These are phyloP conservation scores for Suillus sp. DNA, from an alignment of 768 basidiomycete genomes.

Conservation along the genomic window DNA sequence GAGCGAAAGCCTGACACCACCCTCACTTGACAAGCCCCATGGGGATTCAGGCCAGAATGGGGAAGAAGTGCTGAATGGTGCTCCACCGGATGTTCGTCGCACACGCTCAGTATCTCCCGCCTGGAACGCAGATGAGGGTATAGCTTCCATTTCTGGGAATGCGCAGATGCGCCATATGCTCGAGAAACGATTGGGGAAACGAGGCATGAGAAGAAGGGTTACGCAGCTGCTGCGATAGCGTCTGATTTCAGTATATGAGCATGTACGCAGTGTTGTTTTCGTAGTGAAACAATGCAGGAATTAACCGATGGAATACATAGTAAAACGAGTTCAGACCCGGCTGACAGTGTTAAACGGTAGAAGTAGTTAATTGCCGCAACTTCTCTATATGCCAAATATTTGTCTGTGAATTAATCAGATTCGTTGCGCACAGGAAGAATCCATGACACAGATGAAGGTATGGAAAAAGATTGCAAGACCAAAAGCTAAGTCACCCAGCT, in stretches of 20 bases:
- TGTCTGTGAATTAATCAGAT: background rate
- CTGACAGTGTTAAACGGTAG: background rate
- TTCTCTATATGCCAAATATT: background rate
- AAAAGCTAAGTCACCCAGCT: background rate
- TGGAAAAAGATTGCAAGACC: background rate
- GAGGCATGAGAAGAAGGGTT: conserved; percentile 16
- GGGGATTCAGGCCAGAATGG: background rate
- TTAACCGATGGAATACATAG: background rate
- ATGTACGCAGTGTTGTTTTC: background rate
- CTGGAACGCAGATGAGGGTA: conserved; percentile 3
- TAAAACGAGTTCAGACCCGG: background rate
- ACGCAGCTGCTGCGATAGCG: conserved; percentile 17
- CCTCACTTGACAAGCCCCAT: background rate
- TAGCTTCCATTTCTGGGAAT: conserved; percentile 5
- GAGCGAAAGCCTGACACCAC: background rate
- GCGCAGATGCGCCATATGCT: conserved; percentile 13
- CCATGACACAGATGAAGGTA: background rate
- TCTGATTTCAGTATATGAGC: background rate
- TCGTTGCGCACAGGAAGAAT: no score
- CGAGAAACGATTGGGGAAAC: conserved; percentile 22
- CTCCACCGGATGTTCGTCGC: no score
- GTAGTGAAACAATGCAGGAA: no score
- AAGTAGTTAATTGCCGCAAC: background rate
- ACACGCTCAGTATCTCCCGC: conserved; percentile 1
- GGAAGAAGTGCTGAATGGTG: background rate